Percentiles rank a stretch among this genome's conserved stretches.
These are phyloP conservation scores for Teunomyces lycoperdinae DNA, from an alignment of 805 yeast genomes.

Conservation along the genomic window DNA sequence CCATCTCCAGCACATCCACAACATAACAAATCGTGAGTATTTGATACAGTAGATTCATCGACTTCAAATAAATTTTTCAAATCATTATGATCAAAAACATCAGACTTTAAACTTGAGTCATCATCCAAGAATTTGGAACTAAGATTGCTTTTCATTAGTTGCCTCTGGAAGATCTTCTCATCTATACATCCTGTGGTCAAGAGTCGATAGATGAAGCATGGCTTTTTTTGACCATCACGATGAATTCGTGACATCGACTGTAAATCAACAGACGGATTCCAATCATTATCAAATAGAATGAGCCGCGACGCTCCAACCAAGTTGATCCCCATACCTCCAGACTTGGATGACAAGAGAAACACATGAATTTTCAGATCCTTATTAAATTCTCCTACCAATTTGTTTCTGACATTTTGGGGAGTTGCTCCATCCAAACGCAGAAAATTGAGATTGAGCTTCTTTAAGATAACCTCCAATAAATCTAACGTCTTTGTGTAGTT, in stretches of 20 bases:
- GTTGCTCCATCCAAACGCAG: slow-evolving; percentile 83
- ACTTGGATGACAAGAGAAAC: slow-evolving; percentile 79
- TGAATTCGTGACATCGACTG: slow-evolving; percentile 97
- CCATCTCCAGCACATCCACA: slow-evolving; percentile 64
- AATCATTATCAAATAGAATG: slow-evolving; percentile 86
- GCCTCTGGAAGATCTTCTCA: slow-evolving; percentile 91
- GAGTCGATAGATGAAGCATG: slow-evolving; percentile 78
- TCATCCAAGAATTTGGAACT: slow-evolving; percentile 64
- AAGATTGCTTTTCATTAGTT: slow-evolving; percentile 75
- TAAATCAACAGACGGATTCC: slow-evolving; percentile 92
- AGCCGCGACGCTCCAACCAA: slow-evolving; percentile 86
- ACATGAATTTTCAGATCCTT: slow-evolving; percentile 46
- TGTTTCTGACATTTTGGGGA: slow-evolving; percentile 60
- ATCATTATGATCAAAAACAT: slow-evolving; percentile 67
- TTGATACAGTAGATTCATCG: slow-evolving; percentile 46
- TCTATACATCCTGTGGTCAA: slow-evolving; percentile 89
- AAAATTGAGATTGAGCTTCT: slow-evolving; percentile 47
- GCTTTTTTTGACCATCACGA: slow-evolving; percentile 84
- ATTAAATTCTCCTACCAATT: slow-evolving; percentile 69
- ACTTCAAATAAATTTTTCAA: slow-evolving; percentile 73
- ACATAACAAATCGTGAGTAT: slow-evolving; percentile 74
- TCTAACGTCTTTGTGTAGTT: slow-evolving; percentile 87
- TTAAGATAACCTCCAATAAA: slow-evolving; percentile 58
- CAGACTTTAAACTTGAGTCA: slow-evolving; percentile 46
- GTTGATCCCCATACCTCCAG: slow-evolving; percentile 93